Conservation (phyloP, 345 rosid genomes). For the Psidium friedrichsthalianum region DNA sequence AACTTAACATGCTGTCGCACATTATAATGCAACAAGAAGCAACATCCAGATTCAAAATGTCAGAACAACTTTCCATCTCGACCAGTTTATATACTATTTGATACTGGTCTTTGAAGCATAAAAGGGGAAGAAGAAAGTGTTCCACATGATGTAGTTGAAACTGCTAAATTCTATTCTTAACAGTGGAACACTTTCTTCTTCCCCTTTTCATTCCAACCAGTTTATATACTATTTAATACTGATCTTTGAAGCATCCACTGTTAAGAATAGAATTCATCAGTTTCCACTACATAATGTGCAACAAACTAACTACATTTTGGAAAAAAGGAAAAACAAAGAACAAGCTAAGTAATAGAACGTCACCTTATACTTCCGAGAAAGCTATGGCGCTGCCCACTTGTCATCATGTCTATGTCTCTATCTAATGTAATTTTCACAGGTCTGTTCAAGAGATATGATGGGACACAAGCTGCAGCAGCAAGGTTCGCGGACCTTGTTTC, state of each 20-base stretch:
- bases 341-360: not conserved
- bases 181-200: not conserved
- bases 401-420: slow-evolving; percentile 91
- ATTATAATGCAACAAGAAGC: not conserved
- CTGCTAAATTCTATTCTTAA: not conserved
- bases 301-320: not conserved
- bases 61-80: not conserved
- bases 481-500: slow-evolving; percentile 81
- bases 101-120: not conserved
- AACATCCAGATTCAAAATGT: not conserved
- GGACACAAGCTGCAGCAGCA: slow-evolving; percentile 83
- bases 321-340: not conserved
- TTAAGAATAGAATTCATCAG: not conserved
- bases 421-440: slow-evolving; percentile 83
- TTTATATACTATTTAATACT: too few relatives aligned
- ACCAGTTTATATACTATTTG: not conserved
- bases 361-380: slow-evolving; percentile 93
- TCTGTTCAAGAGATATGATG: slow-evolving; percentile 67
- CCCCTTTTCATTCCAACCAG: too few relatives aligned
- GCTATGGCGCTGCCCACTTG: slow-evolving; percentile 90
- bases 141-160: not conserved
- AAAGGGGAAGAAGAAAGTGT: not conserved
- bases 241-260: not conserved
- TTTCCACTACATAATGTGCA: not conserved
- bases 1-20: not conserved